These are phyloP conservation scores for Tuber borchii DNA, from an alignment of 495 filamentous ascomycete species.

Conservation along the genomic window DNA sequence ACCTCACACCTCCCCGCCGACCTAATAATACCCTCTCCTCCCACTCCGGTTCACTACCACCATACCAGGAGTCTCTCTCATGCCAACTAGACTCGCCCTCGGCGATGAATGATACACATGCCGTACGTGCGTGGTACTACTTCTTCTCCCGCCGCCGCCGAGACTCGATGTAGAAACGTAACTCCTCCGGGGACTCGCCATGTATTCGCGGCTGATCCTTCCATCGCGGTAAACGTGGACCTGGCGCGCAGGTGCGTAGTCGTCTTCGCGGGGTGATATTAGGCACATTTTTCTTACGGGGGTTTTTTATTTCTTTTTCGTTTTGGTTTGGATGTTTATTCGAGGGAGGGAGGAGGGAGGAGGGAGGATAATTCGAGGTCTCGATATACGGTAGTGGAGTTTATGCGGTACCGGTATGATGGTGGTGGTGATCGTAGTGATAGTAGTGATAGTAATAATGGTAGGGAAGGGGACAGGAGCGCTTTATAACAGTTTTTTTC, in stretches of 20 bases:
- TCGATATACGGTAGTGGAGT: neutral
- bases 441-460: neutral
- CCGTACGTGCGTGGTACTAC: conserved; percentile 9
- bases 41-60: too few species aligned
- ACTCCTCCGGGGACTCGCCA: conserved; percentile 1
- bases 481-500: neutral
- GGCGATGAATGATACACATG: conserved; percentile 17
- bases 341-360: neutral
- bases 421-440: neutral
- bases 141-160: conserved; percentile 6
- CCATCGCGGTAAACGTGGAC: conserved; percentile 25
- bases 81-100: neutral
- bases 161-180: conserved; percentile 9
- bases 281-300: conserved; percentile 14
- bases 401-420: neutral
- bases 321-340: neutral
- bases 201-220: conserved; percentile 11
- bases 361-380: neutral
- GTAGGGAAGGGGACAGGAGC: neutral
- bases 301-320: neutral
- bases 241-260: conserved; percentile 9
- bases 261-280: conserved; percentile 14
- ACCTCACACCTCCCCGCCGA: too few species aligned
- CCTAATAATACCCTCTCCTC: too few species aligned
- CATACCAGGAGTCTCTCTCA: too few species aligned